Conservation (phyloP, 2,329 filamentous ascomycete species). For the Pseudocercospora crystallina region DNA sequence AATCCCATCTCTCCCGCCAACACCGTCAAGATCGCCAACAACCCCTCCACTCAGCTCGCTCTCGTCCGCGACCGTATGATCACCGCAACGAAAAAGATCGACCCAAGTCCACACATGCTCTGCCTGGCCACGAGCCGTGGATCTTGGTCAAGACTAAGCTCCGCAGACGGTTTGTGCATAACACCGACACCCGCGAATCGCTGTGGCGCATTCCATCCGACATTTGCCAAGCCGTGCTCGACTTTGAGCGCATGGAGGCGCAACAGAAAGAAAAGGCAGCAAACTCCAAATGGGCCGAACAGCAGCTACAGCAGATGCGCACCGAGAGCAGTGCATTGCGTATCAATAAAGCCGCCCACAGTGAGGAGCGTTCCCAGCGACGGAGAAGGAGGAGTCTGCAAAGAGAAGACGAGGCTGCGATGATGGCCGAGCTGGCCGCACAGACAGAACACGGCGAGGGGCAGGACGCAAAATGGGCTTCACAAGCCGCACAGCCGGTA, state of each 20-base stretch:
- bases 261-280: conserved; percentile 55
- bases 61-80: conserved; percentile 13
- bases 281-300: conserved; percentile 36
- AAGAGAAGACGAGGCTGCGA: conserved; percentile 36
- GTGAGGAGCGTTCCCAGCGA: conserved; percentile 19
- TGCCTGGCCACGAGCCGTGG: conserved; percentile 85
- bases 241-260: conserved; percentile 71
- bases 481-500: conserved; percentile 32
- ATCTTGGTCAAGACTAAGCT: conserved; percentile 89
- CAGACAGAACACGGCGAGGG: conserved; percentile 36
- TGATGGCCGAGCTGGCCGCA: conserved; percentile 34
- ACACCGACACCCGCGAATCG: conserved; percentile 79
- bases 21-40: conserved; percentile 2
- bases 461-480: conserved; percentile 58
- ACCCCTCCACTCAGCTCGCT: not conserved
- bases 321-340: conserved; percentile 21
- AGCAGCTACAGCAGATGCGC: conserved; percentile 32
- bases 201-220: conserved; percentile 94
- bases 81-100: conserved; percentile 59
- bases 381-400: conserved; percentile 33
- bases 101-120: conserved; percentile 74
- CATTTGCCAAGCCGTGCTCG: conserved; percentile 70
- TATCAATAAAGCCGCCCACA: conserved; percentile 21
- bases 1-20: conserved; percentile 4
- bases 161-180: conserved; percentile 85